phyloP scores from a whole-genome alignment of 2,329 filamentous ascomycete genomes.

The Aspergillus texensis region DNA sequence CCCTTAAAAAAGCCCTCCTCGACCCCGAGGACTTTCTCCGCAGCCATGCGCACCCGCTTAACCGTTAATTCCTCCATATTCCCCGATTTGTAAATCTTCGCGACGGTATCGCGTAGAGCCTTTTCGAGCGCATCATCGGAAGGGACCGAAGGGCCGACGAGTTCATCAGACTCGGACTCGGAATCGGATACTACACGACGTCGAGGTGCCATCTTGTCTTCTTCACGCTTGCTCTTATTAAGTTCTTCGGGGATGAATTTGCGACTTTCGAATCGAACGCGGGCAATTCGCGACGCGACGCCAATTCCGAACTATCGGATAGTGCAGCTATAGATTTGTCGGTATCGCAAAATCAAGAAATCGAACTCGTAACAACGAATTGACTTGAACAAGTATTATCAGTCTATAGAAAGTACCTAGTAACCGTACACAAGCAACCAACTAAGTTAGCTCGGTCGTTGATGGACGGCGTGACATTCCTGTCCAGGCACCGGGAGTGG shows the following conservation, averaged over 20 bases:
- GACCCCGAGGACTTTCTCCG: slow-evolving; percentile 56
- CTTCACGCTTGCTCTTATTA: neutral
- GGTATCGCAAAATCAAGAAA: neutral
- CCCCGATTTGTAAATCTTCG: slow-evolving; percentile 37
- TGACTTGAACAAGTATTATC: neutral
- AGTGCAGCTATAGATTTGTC: neutral
- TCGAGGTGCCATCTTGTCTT: slow-evolving; percentile 31
- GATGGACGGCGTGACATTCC: neutral
- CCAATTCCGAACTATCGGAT: neutral
- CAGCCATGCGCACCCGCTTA: slow-evolving; percentile 57
- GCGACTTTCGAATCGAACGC: neutral
- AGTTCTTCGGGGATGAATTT: neutral
- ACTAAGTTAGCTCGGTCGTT: neutral
- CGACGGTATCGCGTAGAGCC: slow-evolving; percentile 42
- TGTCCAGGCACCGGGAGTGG: neutral
- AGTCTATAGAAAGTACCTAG: neutral
- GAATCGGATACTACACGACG: slow-evolving; percentile 34
- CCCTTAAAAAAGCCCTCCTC: slow-evolving; percentile 58
- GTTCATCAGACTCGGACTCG: slow-evolving; percentile 32
- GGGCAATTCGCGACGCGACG: neutral
- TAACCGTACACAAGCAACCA: neutral
- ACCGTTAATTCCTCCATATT: slow-evolving; percentile 59
- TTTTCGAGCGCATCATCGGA: slow-evolving; percentile 41
- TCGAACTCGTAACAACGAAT: neutral
- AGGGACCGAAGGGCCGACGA: slow-evolving; percentile 20